Evolutionary conservation across 805 yeast species (phyloP).

Genomic region (Wickerhamiella allomyrinae): DNA sequence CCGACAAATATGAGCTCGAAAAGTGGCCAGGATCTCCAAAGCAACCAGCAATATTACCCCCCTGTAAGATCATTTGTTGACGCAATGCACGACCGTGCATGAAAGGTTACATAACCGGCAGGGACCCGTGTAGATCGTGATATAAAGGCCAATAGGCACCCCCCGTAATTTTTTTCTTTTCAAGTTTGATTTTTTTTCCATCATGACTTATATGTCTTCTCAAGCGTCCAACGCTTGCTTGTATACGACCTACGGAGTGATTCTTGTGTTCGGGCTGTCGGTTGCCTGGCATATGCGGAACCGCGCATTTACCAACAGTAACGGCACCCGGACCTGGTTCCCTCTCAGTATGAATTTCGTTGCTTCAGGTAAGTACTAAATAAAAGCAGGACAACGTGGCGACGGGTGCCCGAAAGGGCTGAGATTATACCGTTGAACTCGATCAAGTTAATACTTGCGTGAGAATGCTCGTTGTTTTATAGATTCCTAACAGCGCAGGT

Average conservation of each 20-base stretch:
- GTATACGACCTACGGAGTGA: conserved; percentile 42
- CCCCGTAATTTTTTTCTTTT: too few species aligned
- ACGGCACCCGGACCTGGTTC: conserved; percentile 67
- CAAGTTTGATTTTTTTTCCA: too few species aligned
- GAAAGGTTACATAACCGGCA: too few species aligned
- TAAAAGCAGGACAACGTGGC: conserved; percentile 8
- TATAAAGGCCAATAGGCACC: too few species aligned
- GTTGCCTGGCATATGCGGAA: conserved; percentile 49
- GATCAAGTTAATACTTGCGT: conserved; percentile 75
- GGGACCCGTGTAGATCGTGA: too few species aligned
- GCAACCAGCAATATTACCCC: too few species aligned
- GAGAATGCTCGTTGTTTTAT: conserved; percentile 36
- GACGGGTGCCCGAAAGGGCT: conserved; percentile 31
- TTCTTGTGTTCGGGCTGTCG: conserved; percentile 39
- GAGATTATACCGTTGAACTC: conserved; percentile 69
- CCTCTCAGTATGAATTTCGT: conserved; percentile 80
- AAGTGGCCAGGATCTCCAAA: too few species aligned
- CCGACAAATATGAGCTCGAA: too few species aligned
- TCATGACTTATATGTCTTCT: conserved; percentile 26
- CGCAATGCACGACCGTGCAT: too few species aligned
- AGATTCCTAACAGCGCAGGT: conserved; percentile 29
- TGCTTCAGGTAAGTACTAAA: conserved; percentile 48
- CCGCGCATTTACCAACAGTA: conserved; percentile 35
- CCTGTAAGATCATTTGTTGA: too few species aligned
- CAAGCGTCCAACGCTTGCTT: conserved; percentile 51